Evolutionary conservation across 2,329 filamentous ascomycete species (phyloP).

Genomic region (Colletotrichum sp.): DNA sequence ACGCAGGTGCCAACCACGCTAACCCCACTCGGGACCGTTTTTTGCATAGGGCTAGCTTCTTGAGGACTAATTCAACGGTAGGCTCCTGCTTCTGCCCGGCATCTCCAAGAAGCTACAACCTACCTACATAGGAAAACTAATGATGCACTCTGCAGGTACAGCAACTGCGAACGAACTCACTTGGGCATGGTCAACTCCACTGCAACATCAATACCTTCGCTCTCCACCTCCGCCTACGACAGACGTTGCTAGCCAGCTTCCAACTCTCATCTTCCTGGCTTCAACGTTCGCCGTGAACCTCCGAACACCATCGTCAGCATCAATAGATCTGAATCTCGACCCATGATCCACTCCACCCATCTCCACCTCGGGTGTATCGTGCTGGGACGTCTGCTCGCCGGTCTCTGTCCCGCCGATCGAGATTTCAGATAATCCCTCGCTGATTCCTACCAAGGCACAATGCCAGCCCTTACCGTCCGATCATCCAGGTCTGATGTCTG

Average conservation of each 20-base stretch:
- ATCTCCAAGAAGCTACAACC: background rate
- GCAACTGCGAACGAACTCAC: background rate
- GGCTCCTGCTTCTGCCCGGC: background rate
- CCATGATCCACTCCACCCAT: background rate
- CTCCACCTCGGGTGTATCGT: background rate
- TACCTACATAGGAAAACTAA: background rate
- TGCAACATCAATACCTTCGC: background rate
- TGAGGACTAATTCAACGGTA: background rate
- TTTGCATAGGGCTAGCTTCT: background rate
- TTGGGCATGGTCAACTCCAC: background rate
- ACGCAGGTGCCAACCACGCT: background rate
- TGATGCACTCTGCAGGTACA: background rate
- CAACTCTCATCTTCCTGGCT: background rate
- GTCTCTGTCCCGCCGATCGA: background rate
- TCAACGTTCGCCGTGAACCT: background rate
- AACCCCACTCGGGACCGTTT: background rate
- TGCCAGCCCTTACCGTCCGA: background rate
- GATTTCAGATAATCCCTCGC: background rate
- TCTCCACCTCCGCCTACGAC: background rate
- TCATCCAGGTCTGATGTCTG: background rate
- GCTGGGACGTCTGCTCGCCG: background rate
- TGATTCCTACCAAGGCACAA: background rate
- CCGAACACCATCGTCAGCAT: background rate
- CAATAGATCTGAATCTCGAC: background rate
- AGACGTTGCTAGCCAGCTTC: background rate